Evolutionary conservation across 495 filamentous ascomycete genomes (phyloP).

Genomic region (Penicillium crystallinum): DNA sequence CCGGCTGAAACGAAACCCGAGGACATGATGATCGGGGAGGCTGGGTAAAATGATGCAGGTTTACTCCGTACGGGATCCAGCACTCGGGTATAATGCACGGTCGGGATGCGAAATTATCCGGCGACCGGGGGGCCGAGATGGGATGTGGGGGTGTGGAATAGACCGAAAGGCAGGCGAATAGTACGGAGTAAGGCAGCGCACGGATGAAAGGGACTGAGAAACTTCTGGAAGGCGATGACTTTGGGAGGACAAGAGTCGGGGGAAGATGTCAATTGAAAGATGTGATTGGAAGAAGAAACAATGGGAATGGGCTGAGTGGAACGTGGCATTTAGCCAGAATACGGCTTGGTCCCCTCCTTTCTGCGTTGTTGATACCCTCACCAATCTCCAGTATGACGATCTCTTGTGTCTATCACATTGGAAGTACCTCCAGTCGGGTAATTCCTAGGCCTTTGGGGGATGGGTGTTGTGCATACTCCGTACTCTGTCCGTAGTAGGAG

Average conservation of each 20-base stretch:
- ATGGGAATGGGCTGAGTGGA: neutral
- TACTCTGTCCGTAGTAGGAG: too few species aligned
- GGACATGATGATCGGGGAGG: constrained; percentile 49
- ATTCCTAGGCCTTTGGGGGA: neutral
- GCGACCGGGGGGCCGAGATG: neutral
- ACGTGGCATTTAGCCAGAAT: constrained; percentile 21
- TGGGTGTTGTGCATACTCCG: too few species aligned
- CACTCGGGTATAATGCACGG: constrained; percentile 18
- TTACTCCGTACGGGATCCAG: neutral
- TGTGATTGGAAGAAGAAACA: neutral
- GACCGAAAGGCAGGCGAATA: constrained; percentile 6
- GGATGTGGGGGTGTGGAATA: neutral
- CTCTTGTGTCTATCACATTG: neutral
- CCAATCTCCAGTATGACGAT: constrained; percentile 3
- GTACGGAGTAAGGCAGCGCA: neutral
- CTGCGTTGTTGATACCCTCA: too few species aligned
- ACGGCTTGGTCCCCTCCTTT: too few species aligned
- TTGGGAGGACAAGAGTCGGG: neutral
- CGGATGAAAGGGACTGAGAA: constrained; percentile 3
- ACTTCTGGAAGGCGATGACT: constrained; percentile 7
- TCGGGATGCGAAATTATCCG: constrained; percentile 16
- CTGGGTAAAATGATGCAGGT: constrained; percentile 8
- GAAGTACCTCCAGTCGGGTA: neutral
- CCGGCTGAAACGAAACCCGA: constrained; percentile 91
- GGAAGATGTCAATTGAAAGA: neutral